phyloP scores from a whole-genome alignment of 139 green algal genomes.

The Nannochloris sp. region DNA sequence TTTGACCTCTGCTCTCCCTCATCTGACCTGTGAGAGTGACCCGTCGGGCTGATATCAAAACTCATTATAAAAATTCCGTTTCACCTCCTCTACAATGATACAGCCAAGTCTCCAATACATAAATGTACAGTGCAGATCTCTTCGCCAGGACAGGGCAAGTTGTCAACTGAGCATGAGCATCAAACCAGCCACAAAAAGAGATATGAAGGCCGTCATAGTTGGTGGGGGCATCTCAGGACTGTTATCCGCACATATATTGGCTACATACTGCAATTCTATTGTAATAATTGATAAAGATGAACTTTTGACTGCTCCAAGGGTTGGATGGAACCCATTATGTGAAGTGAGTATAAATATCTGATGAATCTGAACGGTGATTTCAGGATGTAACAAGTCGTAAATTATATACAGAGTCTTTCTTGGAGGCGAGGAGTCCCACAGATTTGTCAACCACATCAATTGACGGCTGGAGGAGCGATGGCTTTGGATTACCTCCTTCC shows the following conservation, averaged over 20 bases:
- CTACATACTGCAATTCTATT: slow-evolving; percentile 1
- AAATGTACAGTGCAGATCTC: too few species aligned
- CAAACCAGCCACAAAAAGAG: not conserved
- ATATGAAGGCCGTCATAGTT: slow-evolving; percentile 1
- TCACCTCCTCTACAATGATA: too few species aligned
- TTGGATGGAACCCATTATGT: not conserved
- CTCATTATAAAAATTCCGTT: too few species aligned
- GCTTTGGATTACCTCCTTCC: slow-evolving; percentile 20
- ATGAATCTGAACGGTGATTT: not conserved
- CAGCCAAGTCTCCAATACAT: too few species aligned
- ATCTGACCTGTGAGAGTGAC: too few species aligned
- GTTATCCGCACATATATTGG: slow-evolving; percentile 1
- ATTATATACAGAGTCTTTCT: slow-evolving; percentile 1
- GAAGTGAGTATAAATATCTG: not conserved
- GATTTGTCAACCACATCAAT: slow-evolving; percentile 13
- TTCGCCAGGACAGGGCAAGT: too few species aligned
- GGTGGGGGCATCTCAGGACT: slow-evolving; percentile 13
- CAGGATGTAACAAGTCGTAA: not conserved
- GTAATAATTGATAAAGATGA: slow-evolving; percentile 8
- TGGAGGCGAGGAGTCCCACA: slow-evolving; percentile 9
- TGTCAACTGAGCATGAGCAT: too few species aligned
- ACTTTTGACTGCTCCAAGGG: not conserved
- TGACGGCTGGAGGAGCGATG: slow-evolving; percentile 7
- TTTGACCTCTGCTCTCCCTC: too few species aligned
- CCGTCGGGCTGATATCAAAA: too few species aligned